Conservation (phyloP, 345 rosid species). For the Turnera subulata region DNA sequence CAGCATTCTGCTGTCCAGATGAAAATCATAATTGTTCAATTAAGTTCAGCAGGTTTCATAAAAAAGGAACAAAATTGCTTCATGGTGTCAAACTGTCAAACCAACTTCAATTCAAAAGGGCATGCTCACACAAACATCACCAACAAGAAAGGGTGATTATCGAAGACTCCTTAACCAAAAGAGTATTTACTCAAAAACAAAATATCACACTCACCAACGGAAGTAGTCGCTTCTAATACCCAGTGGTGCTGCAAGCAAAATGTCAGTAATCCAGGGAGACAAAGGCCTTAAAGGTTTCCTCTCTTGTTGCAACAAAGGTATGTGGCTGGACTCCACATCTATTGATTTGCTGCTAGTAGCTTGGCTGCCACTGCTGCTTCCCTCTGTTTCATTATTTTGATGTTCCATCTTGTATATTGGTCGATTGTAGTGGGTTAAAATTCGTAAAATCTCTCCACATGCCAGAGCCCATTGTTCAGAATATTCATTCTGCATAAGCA, state of each 20-base stretch:
- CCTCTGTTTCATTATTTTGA: conserved; percentile 49
- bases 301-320: conserved; percentile 52
- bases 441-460: conserved; percentile 91
- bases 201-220: conserved; percentile 66
- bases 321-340: conserved; percentile 35
- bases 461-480: conserved; percentile 99
- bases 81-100: too few species aligned
- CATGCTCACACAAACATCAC: not conserved
- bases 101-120: too few species aligned
- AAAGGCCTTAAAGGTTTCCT: conserved; percentile 89
- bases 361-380: conserved; percentile 39
- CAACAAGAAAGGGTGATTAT: not conserved
- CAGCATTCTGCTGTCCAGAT: too few species aligned
- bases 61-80: too few species aligned
- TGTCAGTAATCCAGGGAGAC: conserved; percentile 95
- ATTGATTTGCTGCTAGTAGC: conserved; percentile 41
- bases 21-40: too few species aligned
- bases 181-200: not conserved
- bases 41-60: too few species aligned
- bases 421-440: conserved; percentile 94
- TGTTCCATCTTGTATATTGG: conserved; percentile 80
- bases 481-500: conserved; percentile 66
- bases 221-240: conserved; percentile 96
- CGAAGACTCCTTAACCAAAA: not conserved
- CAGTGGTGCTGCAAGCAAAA: conserved; percentile 88